Percentiles rank a stretch among this genome's conserved stretches.
phyloP scores from a whole-genome alignment of 2,329 filamentous ascomycete genomes.

The Ophiostoma piceae region DNA sequence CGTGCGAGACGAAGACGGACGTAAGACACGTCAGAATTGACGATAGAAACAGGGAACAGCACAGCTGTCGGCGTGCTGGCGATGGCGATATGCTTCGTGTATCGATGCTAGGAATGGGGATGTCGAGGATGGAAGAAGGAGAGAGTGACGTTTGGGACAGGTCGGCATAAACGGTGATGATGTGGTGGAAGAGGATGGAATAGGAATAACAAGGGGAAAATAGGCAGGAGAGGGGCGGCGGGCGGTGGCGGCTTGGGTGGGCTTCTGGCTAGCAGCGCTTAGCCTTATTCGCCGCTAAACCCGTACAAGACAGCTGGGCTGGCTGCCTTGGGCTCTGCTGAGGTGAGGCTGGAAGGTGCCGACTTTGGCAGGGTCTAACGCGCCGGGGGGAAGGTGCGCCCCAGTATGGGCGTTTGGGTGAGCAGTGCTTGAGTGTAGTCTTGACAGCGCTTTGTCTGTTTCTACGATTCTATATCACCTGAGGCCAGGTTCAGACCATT shows the following conservation, averaged over 20 bases:
- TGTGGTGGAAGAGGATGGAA: slow-evolving; percentile 2
- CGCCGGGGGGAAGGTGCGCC: not conserved
- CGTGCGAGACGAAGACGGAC: not conserved
- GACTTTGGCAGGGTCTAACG: not conserved
- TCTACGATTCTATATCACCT: not conserved
- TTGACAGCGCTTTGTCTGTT: not conserved
- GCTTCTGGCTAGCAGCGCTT: slow-evolving; percentile 1
- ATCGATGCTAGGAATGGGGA: not conserved
- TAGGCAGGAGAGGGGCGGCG: slow-evolving; percentile 15
- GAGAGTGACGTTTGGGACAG: not conserved
- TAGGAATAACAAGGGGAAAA: slow-evolving; percentile 11
- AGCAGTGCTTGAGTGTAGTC: not conserved
- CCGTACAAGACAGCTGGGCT: not conserved
- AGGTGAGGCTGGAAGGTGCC: slow-evolving; percentile 10
- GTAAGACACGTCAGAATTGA: not conserved
- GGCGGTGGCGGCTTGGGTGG: slow-evolving; percentile 1
- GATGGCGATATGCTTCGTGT: not conserved
- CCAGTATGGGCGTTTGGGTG: not conserved
- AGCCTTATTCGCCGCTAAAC: slow-evolving; percentile 12
- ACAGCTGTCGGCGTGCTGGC: not conserved
- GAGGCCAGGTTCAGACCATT: not conserved
- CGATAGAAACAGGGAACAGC: not conserved
- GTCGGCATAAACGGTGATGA: not conserved
- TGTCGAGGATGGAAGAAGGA: not conserved
- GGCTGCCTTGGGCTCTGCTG: slow-evolving; percentile 8